These are phyloP conservation scores for Mortierella sp. DNA, from an alignment of 371 early-diverging fungal species.

Conservation along the genomic window DNA sequence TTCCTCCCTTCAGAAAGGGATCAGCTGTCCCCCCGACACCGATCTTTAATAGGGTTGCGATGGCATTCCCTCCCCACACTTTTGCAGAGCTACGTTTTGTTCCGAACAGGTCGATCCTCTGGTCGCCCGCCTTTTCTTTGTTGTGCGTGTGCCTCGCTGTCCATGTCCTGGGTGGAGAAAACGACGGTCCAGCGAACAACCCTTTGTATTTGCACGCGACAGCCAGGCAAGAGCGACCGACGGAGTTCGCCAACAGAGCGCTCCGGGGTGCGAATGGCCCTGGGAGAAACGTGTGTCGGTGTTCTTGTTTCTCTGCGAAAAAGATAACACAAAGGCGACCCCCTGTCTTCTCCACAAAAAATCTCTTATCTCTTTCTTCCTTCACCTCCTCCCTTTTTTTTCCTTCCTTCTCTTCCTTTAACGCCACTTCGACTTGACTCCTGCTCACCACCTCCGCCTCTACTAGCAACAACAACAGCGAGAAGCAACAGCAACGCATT, in stretches of 20 bases:
- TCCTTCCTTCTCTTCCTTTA: not conserved
- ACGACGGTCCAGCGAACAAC: not conserved
- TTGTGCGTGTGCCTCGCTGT: not conserved
- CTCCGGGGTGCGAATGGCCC: not conserved
- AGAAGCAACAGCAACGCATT: not conserved
- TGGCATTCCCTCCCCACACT: not conserved
- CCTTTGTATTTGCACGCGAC: conserved; percentile 3
- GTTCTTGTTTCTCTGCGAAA: not conserved
- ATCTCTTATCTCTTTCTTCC: not conserved
- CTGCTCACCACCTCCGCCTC: too few relatives aligned
- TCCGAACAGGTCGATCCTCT: not conserved
- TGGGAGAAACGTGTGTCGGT: not conserved
- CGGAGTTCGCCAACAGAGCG: not conserved
- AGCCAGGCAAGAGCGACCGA: not conserved
- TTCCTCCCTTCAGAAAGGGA: too few relatives aligned
- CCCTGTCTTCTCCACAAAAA: not conserved
- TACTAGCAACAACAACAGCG: too few relatives aligned
- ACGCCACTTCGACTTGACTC: not conserved
- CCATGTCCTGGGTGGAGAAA: not conserved
- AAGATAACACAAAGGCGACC: not conserved
- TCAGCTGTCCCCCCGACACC: too few relatives aligned
- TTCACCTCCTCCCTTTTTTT: not conserved
- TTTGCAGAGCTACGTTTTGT: not conserved
- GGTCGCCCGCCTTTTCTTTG: not conserved
- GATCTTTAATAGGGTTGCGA: too few relatives aligned